Evolutionary conservation across 306 rosid genomes (phyloP), one percentile per base, ranked within the genome.

Genomic region (Cucumis hystrix): DNA sequence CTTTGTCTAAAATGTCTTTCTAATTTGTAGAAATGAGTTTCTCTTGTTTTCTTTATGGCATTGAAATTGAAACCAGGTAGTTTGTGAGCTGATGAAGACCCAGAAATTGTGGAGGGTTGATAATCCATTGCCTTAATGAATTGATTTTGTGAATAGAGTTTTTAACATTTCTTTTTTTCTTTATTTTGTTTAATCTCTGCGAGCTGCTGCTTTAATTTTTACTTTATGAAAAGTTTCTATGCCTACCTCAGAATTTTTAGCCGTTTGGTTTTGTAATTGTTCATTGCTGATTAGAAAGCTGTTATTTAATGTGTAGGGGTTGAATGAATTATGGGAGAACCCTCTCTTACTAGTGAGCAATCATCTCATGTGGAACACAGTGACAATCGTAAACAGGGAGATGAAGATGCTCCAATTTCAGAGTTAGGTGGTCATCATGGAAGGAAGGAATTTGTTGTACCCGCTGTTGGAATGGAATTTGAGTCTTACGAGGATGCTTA

Each of bases 401-500:
- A 65, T 17, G 49, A 65, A 79, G 89, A 84, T 76, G 83, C 78
- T 77, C 82, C 62, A 15, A 64, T 79, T 43, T 70, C 85, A 14
- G 94, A 85, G 76, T 71, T 87, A 75, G 91, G 83, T 58, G 87
- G 84, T 78, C 89, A 85, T 79, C 82, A 85, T 83, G 88, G 84
- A 71, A 85, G 88, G 78, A 87, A 85, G 78, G 93, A 88, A 56
- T 94, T 94, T 80, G 91, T 86, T 39, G 83, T 91, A 9, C 97
- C 97, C 39, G 96, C 97, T 76, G 83, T 90, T 43, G 97, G 98
- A 72, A 94, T 94, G 97, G 98, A 94, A 80, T 94, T 94, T 63
- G 97, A 94, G 78, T 85, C 98, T 0, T 94, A 94, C 76, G 97
- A 94, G 70, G 98, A 94, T 82, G 97, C 96, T 82, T 94, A 94